Evolutionary conservation across 768 basidiomycete species (phyloP).

Genomic region (Tylopilus vinaceipallidus): DNA sequence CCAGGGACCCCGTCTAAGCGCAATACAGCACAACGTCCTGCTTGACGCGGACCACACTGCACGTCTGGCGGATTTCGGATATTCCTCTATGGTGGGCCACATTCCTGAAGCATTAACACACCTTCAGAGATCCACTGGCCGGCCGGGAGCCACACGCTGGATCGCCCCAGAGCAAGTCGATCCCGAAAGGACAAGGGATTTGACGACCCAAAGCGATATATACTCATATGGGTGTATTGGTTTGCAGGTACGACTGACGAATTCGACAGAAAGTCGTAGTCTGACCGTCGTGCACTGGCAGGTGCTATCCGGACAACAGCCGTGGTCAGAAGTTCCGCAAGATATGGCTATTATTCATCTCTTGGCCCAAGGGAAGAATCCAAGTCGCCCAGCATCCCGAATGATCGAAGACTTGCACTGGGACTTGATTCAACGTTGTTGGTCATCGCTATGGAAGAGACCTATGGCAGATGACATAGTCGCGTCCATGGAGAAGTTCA

Average conservation of each 20-base stretch:
- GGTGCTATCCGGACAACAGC: constrained; percentile 22
- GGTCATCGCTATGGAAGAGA: neutral
- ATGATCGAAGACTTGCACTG: constrained; percentile 6
- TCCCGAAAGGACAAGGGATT: neutral
- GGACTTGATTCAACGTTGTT: constrained; percentile 10
- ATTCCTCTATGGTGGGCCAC: constrained; percentile 25
- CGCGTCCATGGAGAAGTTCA: too few relatives aligned
- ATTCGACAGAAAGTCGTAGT: rapidly evolving
- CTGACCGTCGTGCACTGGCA: constrained; percentile 4
- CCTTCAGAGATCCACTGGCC: constrained; percentile 27
- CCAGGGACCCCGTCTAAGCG: neutral
- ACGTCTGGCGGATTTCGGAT: constrained; percentile 44
- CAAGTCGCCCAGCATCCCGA: constrained; percentile 1
- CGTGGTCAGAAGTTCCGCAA: neutral
- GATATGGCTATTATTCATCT: constrained; percentile 12
- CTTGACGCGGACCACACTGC: constrained; percentile 27
- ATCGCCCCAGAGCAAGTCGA: constrained; percentile 36
- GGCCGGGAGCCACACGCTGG: constrained; percentile 39
- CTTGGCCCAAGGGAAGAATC: neutral
- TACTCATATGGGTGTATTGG: constrained; percentile 31
- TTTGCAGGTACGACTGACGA: constrained; percentile 18
- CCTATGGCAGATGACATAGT: too few relatives aligned
- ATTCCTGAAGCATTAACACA: constrained; percentile 2
- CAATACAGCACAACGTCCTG: constrained; percentile 18
- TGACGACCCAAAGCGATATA: constrained; percentile 13